phyloP scores from a whole-genome alignment of 352 stramenopile genomes.

The Globisporangium splendens region DNA sequence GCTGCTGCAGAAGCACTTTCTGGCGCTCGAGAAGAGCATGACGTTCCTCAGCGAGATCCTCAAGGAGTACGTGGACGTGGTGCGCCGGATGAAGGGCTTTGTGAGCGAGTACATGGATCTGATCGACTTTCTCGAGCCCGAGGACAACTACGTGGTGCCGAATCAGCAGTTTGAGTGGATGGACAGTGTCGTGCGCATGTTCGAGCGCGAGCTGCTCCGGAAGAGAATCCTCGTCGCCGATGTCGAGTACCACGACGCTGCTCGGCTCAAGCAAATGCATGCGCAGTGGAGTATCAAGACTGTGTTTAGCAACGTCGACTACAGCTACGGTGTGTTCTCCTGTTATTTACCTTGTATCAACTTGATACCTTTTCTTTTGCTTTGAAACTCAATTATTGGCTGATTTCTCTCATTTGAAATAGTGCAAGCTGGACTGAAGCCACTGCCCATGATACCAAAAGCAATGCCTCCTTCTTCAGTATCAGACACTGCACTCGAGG shows the following conservation, averaged over 20 bases:
- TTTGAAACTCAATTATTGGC: neutral
- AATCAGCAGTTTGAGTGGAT: constrained; percentile 62
- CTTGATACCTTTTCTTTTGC: neutral
- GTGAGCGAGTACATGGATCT: constrained; percentile 29
- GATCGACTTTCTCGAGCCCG: constrained; percentile 18
- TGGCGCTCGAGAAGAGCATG: constrained; percentile 63
- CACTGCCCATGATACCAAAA: constrained; percentile 24
- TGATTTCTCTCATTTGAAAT: neutral
- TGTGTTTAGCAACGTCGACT: constrained; percentile 38
- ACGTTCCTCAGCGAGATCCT: constrained; percentile 52
- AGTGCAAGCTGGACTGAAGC: constrained; percentile 42
- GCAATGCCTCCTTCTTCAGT: neutral
- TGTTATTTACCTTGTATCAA: neutral
- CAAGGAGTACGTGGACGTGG: constrained; percentile 40
- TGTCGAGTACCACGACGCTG: constrained; percentile 50
- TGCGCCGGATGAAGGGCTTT: constrained; percentile 39
- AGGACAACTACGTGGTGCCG: constrained; percentile 11
- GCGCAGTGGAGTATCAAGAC: constrained; percentile 40
- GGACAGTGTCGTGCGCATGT: constrained; percentile 66
- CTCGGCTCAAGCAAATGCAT: constrained; percentile 30
- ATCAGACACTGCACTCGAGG: no score
- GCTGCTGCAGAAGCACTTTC: constrained; percentile 63
- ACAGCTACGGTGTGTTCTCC: constrained; percentile 39
- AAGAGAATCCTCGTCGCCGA: constrained; percentile 49
- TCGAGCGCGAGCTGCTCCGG: constrained; percentile 55